Conservation (phyloP, 225 moss, liverwort and hornwort species). For the Lunularia cruciata region DNA sequence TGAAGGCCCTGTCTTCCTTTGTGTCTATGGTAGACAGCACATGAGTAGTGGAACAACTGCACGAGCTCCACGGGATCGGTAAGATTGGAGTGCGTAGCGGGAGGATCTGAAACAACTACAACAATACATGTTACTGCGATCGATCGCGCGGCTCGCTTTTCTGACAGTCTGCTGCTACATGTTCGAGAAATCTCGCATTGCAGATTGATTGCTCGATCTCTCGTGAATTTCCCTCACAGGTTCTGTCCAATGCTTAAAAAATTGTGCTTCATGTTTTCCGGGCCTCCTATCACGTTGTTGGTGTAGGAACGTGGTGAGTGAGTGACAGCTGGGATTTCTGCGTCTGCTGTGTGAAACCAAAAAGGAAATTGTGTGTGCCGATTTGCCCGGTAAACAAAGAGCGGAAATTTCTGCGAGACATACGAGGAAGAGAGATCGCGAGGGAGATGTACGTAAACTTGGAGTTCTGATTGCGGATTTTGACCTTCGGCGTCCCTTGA, state of each 20-base stretch:
- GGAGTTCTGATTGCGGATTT: not conserved
- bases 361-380: not conserved
- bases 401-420: no score
- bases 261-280: not conserved
- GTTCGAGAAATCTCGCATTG: not conserved
- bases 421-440: no score
- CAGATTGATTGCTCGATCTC: slow-evolving; percentile 4
- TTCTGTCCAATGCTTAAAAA: not conserved
- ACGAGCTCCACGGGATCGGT: slow-evolving; percentile 5
- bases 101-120: not conserved
- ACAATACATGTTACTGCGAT: not conserved
- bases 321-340: not conserved
- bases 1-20: slow-evolving; percentile 1
- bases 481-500: not conserved
- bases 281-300: not conserved
- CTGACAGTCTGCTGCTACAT: not conserved
- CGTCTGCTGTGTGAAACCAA: not conserved
- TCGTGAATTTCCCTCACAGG: not conserved
- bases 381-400: no score
- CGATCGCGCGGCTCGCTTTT: not conserved
- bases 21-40: slow-evolving; percentile 12
- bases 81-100: slow-evolving; percentile 6
- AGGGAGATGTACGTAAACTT: not conserved
- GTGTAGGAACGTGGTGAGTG: not conserved
- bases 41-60: not conserved